Conservation (phyloP, 202 grass and related monocot genomes). For the Setaria italica region DNA sequence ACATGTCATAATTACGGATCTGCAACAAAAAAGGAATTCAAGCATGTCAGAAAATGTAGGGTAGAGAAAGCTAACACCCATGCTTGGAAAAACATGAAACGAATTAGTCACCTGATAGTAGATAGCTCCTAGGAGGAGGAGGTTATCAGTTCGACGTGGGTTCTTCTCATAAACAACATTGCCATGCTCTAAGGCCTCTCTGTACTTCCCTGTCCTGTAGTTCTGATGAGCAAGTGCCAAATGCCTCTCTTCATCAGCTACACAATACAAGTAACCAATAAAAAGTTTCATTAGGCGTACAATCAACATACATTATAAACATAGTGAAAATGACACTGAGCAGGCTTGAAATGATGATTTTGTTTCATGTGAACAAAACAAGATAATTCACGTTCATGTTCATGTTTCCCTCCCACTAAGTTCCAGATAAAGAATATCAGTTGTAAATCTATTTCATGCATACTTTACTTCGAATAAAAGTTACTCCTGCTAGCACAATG, state of each 20-base stretch:
- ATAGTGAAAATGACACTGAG: background rate
- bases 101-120: constrained; percentile 75
- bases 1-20: constrained; percentile 84
- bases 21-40: constrained; percentile 50
- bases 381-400: constrained; percentile 3
- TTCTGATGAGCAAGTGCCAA: constrained; percentile 72
- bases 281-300: constrained; percentile 4
- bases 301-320: constrained; percentile 13
- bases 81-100: background rate
- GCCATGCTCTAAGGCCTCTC: constrained; percentile 65
- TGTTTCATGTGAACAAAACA: constrained; percentile 27
- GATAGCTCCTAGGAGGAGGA: constrained; percentile 83
- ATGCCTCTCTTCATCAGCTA: constrained; percentile 64
- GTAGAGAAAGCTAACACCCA: constrained; percentile 12
- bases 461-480: background rate
- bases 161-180: constrained; percentile 65
- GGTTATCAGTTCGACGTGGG: constrained; percentile 69
- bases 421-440: background rate
- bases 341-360: background rate
- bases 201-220: constrained; percentile 74
- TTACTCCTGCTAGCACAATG: constrained; percentile 1
- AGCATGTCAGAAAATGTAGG: constrained; percentile 20
- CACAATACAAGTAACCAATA: constrained; percentile 20
- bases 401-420: background rate
- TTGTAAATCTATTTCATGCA: constrained; percentile 5